A percentile compares a stretch with the other conserved stretches of the same genome.
phyloP scores from a whole-genome alignment of 1,139 yeast species.

The Candida sp. region DNA sequence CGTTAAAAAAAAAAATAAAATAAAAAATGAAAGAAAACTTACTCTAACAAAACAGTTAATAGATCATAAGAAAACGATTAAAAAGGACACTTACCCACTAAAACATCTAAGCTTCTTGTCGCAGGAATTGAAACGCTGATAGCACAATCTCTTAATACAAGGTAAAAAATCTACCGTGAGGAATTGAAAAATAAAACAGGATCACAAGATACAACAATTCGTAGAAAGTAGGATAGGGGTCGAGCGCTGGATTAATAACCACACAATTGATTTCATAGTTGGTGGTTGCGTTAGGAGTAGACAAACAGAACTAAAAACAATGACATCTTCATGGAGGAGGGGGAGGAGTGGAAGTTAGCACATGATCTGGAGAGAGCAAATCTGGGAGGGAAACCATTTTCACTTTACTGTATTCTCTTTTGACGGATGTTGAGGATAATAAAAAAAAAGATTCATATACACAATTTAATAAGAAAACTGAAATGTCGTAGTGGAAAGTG shows the following conservation, averaged over 20 bases:
- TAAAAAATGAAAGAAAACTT: slow-evolving; percentile 3
- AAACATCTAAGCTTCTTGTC: slow-evolving; percentile 1
- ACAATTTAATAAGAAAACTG: background rate
- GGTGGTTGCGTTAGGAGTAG: background rate
- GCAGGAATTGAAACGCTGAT: background rate
- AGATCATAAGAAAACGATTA: background rate
- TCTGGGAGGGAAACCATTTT: background rate
- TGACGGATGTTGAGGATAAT: slow-evolving; percentile 1
- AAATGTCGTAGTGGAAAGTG: slow-evolving; percentile 2
- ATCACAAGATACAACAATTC: background rate
- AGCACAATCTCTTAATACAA: background rate
- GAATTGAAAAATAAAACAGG: background rate
- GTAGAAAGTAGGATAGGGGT: background rate
- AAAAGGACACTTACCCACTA: slow-evolving; percentile 3
- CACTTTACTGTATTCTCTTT: slow-evolving; percentile 1
- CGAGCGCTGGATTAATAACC: background rate
- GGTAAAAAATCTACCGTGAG: background rate
- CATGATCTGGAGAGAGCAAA: background rate
- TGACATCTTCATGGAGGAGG: background rate
- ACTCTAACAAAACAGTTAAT: background rate
- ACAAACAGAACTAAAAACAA: background rate
- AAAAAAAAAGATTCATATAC: background rate
- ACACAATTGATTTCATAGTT: background rate
- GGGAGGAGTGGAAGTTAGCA: background rate
- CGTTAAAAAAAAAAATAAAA: slow-evolving; percentile 1